Evolutionary conservation across 768 basidiomycete species (phyloP).

Genomic region (Boletus coccyginus): DNA sequence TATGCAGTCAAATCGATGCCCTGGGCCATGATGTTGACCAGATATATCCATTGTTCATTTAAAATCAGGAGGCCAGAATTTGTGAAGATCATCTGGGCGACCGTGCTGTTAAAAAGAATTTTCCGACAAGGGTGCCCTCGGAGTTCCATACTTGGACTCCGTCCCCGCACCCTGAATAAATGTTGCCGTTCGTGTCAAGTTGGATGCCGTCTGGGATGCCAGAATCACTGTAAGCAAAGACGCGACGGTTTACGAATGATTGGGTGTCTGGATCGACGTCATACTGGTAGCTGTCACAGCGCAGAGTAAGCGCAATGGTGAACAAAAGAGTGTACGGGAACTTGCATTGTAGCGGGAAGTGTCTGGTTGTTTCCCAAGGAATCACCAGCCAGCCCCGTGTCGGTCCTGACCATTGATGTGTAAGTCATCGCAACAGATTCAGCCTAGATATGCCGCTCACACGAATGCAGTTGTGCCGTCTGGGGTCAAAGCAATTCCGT

Average conservation of each 20-base stretch:
- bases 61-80: slow-evolving; percentile 39
- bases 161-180: slow-evolving; percentile 68
- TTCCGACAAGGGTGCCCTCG: slow-evolving; percentile 47
- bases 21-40: slow-evolving; percentile 35
- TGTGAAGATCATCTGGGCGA: slow-evolving; percentile 42
- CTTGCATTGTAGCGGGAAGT: slow-evolving; percentile 67
- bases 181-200: slow-evolving; percentile 61
- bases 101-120: slow-evolving; percentile 27
- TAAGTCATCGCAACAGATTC: slow-evolving; percentile 3
- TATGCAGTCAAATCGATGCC: slow-evolving; percentile 20
- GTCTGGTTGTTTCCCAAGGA: slow-evolving; percentile 54
- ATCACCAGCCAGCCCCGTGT: slow-evolving; percentile 36
- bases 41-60: slow-evolving; percentile 38
- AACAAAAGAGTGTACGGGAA: background rate
- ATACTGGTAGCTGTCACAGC: slow-evolving; percentile 53
- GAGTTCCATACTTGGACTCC: slow-evolving; percentile 62
- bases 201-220: slow-evolving; percentile 70
- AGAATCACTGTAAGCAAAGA: slow-evolving; percentile 66
- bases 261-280: slow-evolving; percentile 59
- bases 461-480: slow-evolving; percentile 67
- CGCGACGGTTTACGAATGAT: slow-evolving; percentile 55
- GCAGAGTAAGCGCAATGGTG: background rate
- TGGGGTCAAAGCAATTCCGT: slow-evolving; percentile 70
- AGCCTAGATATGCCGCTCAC: slow-evolving; percentile 30
- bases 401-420: slow-evolving; percentile 27